Evolutionary conservation across 2,329 filamentous ascomycete species (phyloP).

Genomic region (Xylariomycetidae sp.): DNA sequence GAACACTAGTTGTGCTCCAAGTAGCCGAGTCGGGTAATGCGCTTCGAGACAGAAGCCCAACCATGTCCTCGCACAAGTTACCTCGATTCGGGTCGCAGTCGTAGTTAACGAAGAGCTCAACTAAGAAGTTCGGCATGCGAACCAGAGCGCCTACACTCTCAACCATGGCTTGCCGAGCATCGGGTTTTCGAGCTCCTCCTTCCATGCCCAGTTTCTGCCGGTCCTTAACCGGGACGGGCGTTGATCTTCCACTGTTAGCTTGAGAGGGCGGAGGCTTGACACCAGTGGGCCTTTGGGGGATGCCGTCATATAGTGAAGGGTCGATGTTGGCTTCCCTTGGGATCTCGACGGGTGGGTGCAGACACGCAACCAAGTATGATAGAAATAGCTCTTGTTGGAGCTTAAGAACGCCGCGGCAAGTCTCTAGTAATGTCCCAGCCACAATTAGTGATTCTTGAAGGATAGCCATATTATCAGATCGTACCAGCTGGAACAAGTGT

Average conservation of each 20-base stretch:
- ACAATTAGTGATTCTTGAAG: constrained; percentile 90
- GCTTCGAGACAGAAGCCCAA: constrained; percentile 87
- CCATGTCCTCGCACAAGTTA: constrained; percentile 92
- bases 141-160: constrained; percentile 90
- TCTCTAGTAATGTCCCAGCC: constrained; percentile 83
- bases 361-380: constrained; percentile 87
- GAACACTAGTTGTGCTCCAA: constrained; percentile 98
- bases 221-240: constrained; percentile 87
- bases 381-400: constrained; percentile 95
- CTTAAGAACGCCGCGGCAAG: constrained; percentile 85
- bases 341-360: constrained; percentile 92
- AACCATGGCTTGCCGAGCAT: constrained; percentile 96
- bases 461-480: constrained; percentile 94
- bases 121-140: constrained; percentile 90
- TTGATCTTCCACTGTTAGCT: constrained; percentile 73
- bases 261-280: constrained; percentile 74
- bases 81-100: constrained; percentile 90
- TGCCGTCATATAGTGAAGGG: constrained; percentile 84
- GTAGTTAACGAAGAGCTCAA: constrained; percentile 95
- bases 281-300: constrained; percentile 84
- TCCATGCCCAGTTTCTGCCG: constrained; percentile 89
- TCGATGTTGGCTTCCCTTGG: constrained; percentile 87
- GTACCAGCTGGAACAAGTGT: constrained; percentile 91
- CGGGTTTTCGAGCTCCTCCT: constrained; percentile 85
- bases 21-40: constrained; percentile 95